Percentiles rank a stretch among this genome's conserved stretches.
Evolutionary conservation across 2,329 filamentous ascomycete genomes (phyloP).

Genomic region (Paramyrothecium roridum): DNA sequence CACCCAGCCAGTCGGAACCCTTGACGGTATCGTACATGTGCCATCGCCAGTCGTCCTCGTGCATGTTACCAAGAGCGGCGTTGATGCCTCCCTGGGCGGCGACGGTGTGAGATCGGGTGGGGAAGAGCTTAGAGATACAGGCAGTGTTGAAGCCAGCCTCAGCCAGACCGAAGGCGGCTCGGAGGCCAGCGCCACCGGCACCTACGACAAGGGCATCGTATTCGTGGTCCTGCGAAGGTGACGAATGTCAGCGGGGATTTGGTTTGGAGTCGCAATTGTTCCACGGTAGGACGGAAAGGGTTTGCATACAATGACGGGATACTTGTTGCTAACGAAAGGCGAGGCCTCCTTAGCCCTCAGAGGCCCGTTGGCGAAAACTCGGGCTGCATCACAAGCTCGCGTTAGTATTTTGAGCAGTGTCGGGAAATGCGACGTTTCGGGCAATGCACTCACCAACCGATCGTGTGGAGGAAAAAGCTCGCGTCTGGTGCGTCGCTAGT

Average conservation of each 20-base stretch:
- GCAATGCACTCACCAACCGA: slow-evolving; percentile 61
- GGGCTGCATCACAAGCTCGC: slow-evolving; percentile 48
- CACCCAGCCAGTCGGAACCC: slow-evolving; percentile 94
- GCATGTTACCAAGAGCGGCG: slow-evolving; percentile 90
- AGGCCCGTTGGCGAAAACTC: slow-evolving; percentile 81
- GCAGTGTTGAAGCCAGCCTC: slow-evolving; percentile 89
- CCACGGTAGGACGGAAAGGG: not conserved
- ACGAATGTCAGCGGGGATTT: slow-evolving; percentile 9
- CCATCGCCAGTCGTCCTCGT: slow-evolving; percentile 98
- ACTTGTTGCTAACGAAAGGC: slow-evolving; percentile 82
- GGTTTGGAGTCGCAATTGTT: not conserved
- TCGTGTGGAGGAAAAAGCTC: slow-evolving; percentile 84
- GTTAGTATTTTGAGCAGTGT: slow-evolving; percentile 3
- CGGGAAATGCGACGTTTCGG: not conserved
- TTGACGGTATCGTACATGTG: slow-evolving; percentile 99
- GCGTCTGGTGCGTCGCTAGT: slow-evolving; percentile 60
- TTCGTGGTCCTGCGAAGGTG: slow-evolving; percentile 75
- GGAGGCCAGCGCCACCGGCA: slow-evolving; percentile 76
- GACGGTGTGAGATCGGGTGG: slow-evolving; percentile 81
- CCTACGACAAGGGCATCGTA: slow-evolving; percentile 96
- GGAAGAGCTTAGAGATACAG: slow-evolving; percentile 84
- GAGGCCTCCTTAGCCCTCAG: slow-evolving; percentile 92
- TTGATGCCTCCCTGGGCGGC: slow-evolving; percentile 84
- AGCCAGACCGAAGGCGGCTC: slow-evolving; percentile 80
- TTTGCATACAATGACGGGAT: slow-evolving; percentile 81